Evolutionary conservation across 2,329 filamentous ascomycete genomes (phyloP), one percentile per base, ranked within the genome.

Genomic region (Neonectria neomacrospora): DNA sequence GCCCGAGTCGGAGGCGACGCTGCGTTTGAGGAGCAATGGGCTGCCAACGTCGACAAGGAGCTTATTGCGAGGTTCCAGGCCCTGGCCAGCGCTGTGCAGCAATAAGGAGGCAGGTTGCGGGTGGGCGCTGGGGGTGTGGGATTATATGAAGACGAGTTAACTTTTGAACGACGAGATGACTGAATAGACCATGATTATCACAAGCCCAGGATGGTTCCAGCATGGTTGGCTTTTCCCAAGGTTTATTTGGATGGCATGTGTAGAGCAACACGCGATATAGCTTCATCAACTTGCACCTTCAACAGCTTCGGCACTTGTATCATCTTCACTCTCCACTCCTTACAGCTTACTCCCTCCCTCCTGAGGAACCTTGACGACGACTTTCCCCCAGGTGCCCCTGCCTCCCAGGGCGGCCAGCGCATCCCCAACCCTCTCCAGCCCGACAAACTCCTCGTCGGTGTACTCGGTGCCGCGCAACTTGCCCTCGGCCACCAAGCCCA

Each of bases 301-400:
- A 39, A 39, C 32, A 90, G 70, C 77, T 85, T 88, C n/a, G n/a
- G n/a, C n/a, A 71, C 83, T 87, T 66, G 83, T 81, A 6, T 82
- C 84, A 45, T 88, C 84, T 70, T 94, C 34, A 1, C 16, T 7
- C 47, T 22, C n/a, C 22, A 20, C 8, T 61, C 34, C 8, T 73
- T 69, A 90, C 74, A 90, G 70, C 77, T 86, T 88, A 71, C 83
- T 87, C 66, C 83, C 81, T 7, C 82, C 85, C 47, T 88, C 84
- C 71, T 94, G 91, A 1, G 91, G 89, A 44, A 98, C 83, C 79
- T 93, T 93, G 20, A 97, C 90, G 1, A 97, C 93, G 1, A 98
- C 95, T 84, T 98, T 98, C 0, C 95, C 95, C 95, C 95, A 98
- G 1, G 94, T 97, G 54, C 91, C 92, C 63, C 95, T 84, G 1